These are phyloP conservation scores for Pichia sp. DNA, from an alignment of 1,139 yeast genomes.

Conservation along the genomic window DNA sequence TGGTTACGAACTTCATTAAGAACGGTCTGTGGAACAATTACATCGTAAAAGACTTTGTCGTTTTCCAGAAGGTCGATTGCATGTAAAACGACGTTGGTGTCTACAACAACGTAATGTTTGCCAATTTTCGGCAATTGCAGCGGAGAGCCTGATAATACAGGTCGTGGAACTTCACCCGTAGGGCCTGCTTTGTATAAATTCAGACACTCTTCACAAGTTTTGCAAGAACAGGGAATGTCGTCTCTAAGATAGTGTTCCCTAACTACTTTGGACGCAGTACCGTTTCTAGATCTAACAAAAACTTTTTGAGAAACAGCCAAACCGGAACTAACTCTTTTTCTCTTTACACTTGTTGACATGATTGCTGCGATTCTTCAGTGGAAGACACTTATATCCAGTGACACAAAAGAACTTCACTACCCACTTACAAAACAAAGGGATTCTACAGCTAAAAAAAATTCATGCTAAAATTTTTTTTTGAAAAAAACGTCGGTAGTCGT, in stretches of 20 bases:
- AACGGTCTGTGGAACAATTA: constrained; percentile 88
- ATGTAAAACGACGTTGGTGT: constrained; percentile 81
- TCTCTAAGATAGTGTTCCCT: constrained; percentile 89
- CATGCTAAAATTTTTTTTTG: neutral
- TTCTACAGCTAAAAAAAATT: neutral
- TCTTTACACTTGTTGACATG: constrained; percentile 16
- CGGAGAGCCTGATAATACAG: constrained; percentile 46
- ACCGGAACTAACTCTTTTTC: constrained; percentile 45
- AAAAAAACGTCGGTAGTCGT: neutral
- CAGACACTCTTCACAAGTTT: constrained; percentile 57
- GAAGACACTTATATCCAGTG: neutral
- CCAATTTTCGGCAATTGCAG: constrained; percentile 31
- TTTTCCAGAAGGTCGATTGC: constrained; percentile 88
- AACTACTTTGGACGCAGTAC: constrained; percentile 84
- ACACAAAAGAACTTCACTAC: too few relatives aligned
- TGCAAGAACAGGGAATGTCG: constrained; percentile 88
- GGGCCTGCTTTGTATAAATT: constrained; percentile 48
- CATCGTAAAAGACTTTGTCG: constrained; percentile 72
- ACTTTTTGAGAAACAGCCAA: constrained; percentile 81
- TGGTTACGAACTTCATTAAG: constrained; percentile 87
- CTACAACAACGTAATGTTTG: constrained; percentile 73
- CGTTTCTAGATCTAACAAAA: constrained; percentile 83
- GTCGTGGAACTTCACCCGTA: constrained; percentile 41
- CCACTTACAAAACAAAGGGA: neutral
- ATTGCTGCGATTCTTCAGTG: too few relatives aligned